Evolutionary conservation across 768 basidiomycete genomes (phyloP), one percentile per base, ranked within the genome.

Genomic region (Tremella yokohamensis): DNA sequence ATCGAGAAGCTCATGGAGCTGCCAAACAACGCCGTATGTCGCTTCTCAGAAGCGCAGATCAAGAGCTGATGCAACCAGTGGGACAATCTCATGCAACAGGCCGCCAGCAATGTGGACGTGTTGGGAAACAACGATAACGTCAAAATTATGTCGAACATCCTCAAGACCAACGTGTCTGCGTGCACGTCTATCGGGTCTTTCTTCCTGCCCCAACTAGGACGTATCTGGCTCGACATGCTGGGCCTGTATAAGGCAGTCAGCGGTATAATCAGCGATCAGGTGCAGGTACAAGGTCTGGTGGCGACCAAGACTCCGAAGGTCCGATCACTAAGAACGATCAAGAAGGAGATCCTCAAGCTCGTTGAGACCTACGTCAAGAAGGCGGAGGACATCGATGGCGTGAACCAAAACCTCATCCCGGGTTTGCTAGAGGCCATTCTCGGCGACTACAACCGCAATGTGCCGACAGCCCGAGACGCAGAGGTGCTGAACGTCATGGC

Each of bases 311-410:
- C 93, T 2, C 93, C 94, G 8, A 96, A 96, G 81, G 85, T 98
- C 66, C 85, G 96, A 58, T 86, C 90, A 62, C 79, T 98, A 53
- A 83, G 96, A 60, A 97, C 94, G 2, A 93, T 99, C 66, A 98
- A 98, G 81, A 98, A 98, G 79, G 96, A 99, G 76, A 90, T 98
- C 47, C 78, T 99, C 64, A 93, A 91, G 80, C 79, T 97, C 52
- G 93, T 98, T 84, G 96, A 99, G 77, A 96, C 90, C 0, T 98
- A 97, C 76, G 87, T 98, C 77, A 89, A 86, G 79, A 93, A 92
- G 78, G 92, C 96, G 11, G 96, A 97, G 76, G 94, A 99, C 70
- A 82, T 96, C 34, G 94, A 98, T 51, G 84, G 88, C 12, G 90
- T 97, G 51, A 97, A 94, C 75, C 80, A 76, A 65, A 92, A 87